Evolutionary conservation across 352 stramenopile genomes (phyloP).

Genomic region (Phytophthora pseudosyringae): DNA sequence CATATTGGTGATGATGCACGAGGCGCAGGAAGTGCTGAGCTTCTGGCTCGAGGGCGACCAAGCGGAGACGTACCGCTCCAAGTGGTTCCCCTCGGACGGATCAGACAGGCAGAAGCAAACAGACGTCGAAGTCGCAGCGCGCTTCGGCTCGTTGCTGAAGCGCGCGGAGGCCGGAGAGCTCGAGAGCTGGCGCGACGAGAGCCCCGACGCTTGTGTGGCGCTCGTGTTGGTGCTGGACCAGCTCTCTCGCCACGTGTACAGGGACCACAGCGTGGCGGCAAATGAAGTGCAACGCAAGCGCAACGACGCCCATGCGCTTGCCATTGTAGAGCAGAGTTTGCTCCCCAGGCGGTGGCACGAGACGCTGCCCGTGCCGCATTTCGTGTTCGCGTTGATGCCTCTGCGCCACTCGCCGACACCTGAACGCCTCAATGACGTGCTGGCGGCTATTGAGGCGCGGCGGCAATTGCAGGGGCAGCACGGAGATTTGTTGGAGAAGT

Average conservation of each 20-base stretch:
- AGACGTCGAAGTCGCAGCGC: constrained; percentile 47
- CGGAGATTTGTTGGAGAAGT: constrained; percentile 76
- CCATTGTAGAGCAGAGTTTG: constrained; percentile 50
- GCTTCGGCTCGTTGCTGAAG: constrained; percentile 50
- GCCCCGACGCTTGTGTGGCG: constrained; percentile 60
- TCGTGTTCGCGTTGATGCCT: constrained; percentile 89
- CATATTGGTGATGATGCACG: constrained; percentile 12
- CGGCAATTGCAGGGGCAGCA: constrained; percentile 57
- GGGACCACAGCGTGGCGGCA: constrained; percentile 32
- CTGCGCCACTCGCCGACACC: constrained; percentile 81
- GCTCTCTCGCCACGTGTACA: constrained; percentile 84
- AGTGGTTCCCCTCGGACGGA: constrained; percentile 67
- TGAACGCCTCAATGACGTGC: constrained; percentile 54
- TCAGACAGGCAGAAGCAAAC: constrained; percentile 56
- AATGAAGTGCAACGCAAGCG: constrained; percentile 27
- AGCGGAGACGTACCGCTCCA: constrained; percentile 53
- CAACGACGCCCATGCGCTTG: constrained; percentile 61
- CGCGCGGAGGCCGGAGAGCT: constrained; percentile 56
- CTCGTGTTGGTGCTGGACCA: constrained; percentile 90
- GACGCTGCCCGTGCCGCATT: constrained; percentile 54
- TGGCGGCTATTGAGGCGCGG: constrained; percentile 58
- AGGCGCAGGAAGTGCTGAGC: constrained; percentile 47
- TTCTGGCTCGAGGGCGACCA: constrained; percentile 75
- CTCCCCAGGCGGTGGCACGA: constrained; percentile 58
- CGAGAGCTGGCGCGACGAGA: constrained; percentile 44